Conservation (phyloP, 2,329 filamentous ascomycete genomes). For the Aspergillus sp. region DNA sequence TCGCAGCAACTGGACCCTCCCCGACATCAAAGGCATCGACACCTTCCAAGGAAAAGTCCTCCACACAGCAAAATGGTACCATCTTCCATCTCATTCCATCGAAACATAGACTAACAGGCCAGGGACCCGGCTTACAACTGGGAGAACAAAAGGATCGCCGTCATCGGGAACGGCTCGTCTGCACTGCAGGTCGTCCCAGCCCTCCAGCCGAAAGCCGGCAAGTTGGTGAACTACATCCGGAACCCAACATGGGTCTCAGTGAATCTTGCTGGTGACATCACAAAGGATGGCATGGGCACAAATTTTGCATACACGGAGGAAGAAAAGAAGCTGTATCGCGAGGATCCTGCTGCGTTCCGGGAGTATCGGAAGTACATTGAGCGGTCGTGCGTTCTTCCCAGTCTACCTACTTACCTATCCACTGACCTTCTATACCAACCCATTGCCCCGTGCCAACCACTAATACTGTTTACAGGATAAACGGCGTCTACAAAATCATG, state of each 20-base stretch:
- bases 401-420: background rate
- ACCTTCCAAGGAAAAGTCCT: slow-evolving; percentile 35
- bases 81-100: background rate
- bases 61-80: slow-evolving; percentile 35
- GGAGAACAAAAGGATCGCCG: slow-evolving; percentile 27
- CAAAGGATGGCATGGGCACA: slow-evolving; percentile 18
- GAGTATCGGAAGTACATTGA: slow-evolving; percentile 25
- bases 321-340: slow-evolving; percentile 21
- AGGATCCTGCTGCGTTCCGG: slow-evolving; percentile 16
- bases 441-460: background rate
- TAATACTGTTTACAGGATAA: background rate
- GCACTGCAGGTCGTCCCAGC: slow-evolving; percentile 29
- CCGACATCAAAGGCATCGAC: slow-evolving; percentile 23
- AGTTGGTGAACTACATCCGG: slow-evolving; percentile 30
- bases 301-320: slow-evolving; percentile 27
- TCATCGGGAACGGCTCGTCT: slow-evolving; percentile 36
- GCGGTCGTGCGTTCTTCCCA: slow-evolving; percentile 7
- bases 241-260: slow-evolving; percentile 28
- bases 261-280: slow-evolving; percentile 22
- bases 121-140: slow-evolving; percentile 30
- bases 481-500: slow-evolving; percentile 16
- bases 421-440: too few species aligned
- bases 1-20: slow-evolving; percentile 23
- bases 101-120: too few species aligned
- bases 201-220: slow-evolving; percentile 15